Conservation (phyloP, 768 basidiomycete genomes). For the Russula ochroleuca region DNA sequence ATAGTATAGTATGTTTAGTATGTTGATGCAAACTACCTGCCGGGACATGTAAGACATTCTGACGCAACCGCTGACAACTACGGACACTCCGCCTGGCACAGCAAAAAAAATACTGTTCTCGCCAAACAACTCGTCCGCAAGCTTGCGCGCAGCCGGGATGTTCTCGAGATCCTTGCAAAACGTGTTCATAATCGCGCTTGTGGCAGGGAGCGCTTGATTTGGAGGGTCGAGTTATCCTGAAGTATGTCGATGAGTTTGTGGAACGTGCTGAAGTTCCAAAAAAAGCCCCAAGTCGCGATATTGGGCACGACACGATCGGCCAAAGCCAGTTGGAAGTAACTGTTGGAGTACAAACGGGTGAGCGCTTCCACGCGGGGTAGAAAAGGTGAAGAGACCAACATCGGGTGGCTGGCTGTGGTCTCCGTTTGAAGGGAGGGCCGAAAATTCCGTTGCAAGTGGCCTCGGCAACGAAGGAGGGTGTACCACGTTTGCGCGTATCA, state of each 20-base stretch:
- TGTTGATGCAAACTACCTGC: background rate
- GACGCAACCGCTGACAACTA: background rate
- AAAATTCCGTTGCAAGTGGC: slow-evolving; percentile 95
- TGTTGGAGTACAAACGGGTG: slow-evolving; percentile 53
- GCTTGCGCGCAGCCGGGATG: slow-evolving; percentile 55
- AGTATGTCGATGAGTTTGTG: slow-evolving; percentile 68
- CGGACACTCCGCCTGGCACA: background rate
- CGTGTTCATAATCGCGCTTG: slow-evolving; percentile 89
- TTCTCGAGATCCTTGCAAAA: slow-evolving; percentile 59
- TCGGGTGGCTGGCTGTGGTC: slow-evolving; percentile 85
- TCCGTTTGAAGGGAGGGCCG: slow-evolving; percentile 74
- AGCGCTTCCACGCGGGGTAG: background rate
- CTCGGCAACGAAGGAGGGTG: slow-evolving; percentile 65
- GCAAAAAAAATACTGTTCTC: too few species aligned
- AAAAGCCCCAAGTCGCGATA: slow-evolving; percentile 76
- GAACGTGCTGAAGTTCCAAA: slow-evolving; percentile 84
- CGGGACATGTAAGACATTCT: background rate
- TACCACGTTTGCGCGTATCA: slow-evolving; percentile 56
- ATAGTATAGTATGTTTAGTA: background rate
- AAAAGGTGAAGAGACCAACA: slow-evolving; percentile 40
- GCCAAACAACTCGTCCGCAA: slow-evolving; percentile 82
- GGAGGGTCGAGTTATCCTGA: slow-evolving; percentile 75
- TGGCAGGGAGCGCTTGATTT: slow-evolving; percentile 67
- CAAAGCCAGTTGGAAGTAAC: slow-evolving; percentile 63
- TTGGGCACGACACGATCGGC: slow-evolving; percentile 96